phyloP scores from a whole-genome alignment of 108 stramenopile species.

The Cylindrotheca fusiformis region DNA sequence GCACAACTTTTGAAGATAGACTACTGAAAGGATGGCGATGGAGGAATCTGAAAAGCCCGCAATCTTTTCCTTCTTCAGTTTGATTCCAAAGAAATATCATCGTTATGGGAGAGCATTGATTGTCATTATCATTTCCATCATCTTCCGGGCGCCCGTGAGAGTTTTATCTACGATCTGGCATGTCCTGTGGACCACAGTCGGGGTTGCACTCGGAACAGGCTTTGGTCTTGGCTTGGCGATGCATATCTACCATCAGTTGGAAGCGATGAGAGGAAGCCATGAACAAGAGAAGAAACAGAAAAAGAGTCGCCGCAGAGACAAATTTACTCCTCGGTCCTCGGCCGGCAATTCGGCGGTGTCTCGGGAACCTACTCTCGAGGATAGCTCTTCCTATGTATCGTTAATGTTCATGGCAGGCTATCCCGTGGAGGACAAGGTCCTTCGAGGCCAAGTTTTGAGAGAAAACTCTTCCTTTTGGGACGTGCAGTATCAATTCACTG shows the following conservation, averaged over 20 bases:
- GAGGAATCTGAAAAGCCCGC: no score
- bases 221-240: constrained; percentile 70
- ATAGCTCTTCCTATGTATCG: constrained; percentile 28
- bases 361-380: constrained; percentile 12
- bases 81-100: background rate
- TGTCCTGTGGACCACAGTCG: constrained; percentile 31
- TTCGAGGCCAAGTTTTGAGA: constrained; percentile 34
- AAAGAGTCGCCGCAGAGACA: background rate
- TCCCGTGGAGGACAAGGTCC: constrained; percentile 17
- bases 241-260: constrained; percentile 64
- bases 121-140: background rate
- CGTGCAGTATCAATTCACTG: constrained; percentile 30
- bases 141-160: constrained; percentile 12
- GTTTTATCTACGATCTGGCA: constrained; percentile 8
- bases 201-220: constrained; percentile 59
- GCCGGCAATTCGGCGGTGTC: background rate
- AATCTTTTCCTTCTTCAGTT: background rate
- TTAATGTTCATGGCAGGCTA: constrained; percentile 47
- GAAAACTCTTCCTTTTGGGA: constrained; percentile 17
- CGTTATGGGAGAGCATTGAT: background rate
- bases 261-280: constrained; percentile 23
- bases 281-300: constrained; percentile 6
- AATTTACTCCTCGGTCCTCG: background rate
- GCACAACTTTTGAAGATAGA: no score
- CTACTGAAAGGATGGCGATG: no score